Base-by-base conservation (phyloP, 306 rosid species). In the Arachis hypogaea region DNA sequence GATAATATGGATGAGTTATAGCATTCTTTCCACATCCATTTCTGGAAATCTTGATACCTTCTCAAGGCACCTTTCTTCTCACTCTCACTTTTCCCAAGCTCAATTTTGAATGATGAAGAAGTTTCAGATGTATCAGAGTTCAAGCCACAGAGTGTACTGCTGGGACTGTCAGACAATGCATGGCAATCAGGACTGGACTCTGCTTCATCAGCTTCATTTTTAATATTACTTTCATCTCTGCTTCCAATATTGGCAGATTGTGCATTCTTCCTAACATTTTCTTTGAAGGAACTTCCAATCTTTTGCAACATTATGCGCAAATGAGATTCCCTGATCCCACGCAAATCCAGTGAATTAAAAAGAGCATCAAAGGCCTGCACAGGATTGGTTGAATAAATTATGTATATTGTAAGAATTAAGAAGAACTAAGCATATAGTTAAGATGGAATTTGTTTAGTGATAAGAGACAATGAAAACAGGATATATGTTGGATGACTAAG, bases 281-380 rank as follows among this genome's bases (percentile, higher is more conserved):
- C 96, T 78, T 80, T 94, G 42, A 89, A 94, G 72, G 88, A 78
- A 58, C 78, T 59, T 83, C 92, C 97, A 61, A 92, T 85, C 89
- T 85, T 92, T 82, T 84, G 96, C 90, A 94, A 74, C 97, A 94
- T 92, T 66, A 88, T 69, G 50, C 92, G 93, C 78, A 94, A 77
- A 87, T 94, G 96, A 60, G 97, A 88, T 80, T 94, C 99, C 83
- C 99, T 88, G n/a, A 83, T 60, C 59, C 99, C 99, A 7, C 99
- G 99, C 7, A 92, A 60, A 74, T 94, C 99, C 85, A 94, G 75
- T 40, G 97, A 85, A 55, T 36, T 82, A 70, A 87, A 76, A 78
- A 94, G 95, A 45, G 81, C 68, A 73, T 94, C 97, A 82, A 91
- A 94, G 76, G 85, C 99, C 99, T 94, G 86, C 8, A 71, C 3